Evolutionary conservation across 1,284 basidiomycete species (phyloP), one percentile per base, ranked within the genome.

Genomic region (Cystobasidium sp.): DNA sequence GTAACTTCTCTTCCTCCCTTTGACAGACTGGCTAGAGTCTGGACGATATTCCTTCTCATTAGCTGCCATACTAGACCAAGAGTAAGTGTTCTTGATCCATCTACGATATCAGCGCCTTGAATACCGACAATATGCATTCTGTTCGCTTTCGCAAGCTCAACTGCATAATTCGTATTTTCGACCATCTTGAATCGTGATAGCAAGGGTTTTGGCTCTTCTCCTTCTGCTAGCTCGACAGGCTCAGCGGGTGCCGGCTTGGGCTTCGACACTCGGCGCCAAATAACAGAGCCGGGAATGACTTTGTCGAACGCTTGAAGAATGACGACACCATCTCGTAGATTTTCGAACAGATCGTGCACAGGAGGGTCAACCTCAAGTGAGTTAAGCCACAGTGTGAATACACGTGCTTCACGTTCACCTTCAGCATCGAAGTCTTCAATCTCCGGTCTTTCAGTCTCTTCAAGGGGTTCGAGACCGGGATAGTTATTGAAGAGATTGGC

Each of bases 371-470:
- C 96, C 77, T 93, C 93, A 68, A 99, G 87, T 49, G 91, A 93
- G 86, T 99, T 99, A 78, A 99, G 87, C 96, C 96, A 99, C 37
- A 99, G 88, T 0, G 92, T 99, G 82, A 99, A 99, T 44, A 96
- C 96, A 55, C 96, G 89, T 5, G 96, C 96, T 83, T 99, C 96
- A 69, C 96, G 89, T 84, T 99, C 96, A 76, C 96, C 96, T 83
- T 99, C 96, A 0, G 96, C 95, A 79, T 99, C 96, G 82, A 98
- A 99, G 85, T 99, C 97, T 81, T 98, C 96, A 52, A 98, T 88
- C 6, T 85, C 85, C 0, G 87, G 86, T 14, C 80, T 92, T 88
- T 94, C 85, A 20, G 85, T 89, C 81, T 95, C 94, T 80, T 97
- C 93, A 56, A 98, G 87, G 3, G 95, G 95, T 77, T 88, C 94